phyloP scores from a whole-genome alignment of 768 basidiomycete species.

The Amanita muscaria region DNA sequence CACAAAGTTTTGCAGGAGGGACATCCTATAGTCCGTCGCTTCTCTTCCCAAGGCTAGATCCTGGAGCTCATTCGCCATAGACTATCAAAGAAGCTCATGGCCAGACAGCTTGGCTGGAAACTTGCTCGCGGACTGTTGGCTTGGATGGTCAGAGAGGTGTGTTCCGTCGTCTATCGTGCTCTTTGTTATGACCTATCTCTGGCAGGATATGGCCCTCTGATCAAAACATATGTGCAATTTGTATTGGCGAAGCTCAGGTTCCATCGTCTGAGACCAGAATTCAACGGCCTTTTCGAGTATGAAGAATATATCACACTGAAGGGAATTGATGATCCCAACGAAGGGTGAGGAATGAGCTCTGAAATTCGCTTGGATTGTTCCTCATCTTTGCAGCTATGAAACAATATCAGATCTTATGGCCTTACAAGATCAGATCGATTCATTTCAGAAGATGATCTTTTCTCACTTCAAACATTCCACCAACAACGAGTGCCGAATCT shows the following conservation, averaged over 20 bases:
- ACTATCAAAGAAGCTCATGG: slow-evolving; percentile 95
- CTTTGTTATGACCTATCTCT: too few species aligned
- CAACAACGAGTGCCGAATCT: slow-evolving; percentile 97
- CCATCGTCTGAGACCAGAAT: slow-evolving; percentile 91
- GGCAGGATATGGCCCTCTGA: slow-evolving; percentile 84
- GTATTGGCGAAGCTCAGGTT: slow-evolving; percentile 93
- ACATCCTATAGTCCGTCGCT: slow-evolving; percentile 68
- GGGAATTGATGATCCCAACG: slow-evolving; percentile 97
- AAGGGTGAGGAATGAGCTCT: slow-evolving; percentile 59
- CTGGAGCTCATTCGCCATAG: slow-evolving; percentile 31
- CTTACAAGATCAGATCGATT: slow-evolving; percentile 96
- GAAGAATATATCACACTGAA: slow-evolving; percentile 97
- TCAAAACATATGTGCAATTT: slow-evolving; percentile 94
- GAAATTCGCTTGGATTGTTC: background rate
- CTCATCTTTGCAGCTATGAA: slow-evolving; percentile 63
- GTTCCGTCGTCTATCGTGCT: slow-evolving; percentile 8
- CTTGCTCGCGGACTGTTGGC: slow-evolving; percentile 85
- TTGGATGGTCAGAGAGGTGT: slow-evolving; percentile 69
- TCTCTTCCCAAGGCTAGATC: background rate
- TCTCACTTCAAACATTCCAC: slow-evolving; percentile 84
- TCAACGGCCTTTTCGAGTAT: slow-evolving; percentile 98
- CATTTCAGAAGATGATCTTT: slow-evolving; percentile 97
- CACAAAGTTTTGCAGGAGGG: slow-evolving; percentile 98
- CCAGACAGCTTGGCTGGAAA: slow-evolving; percentile 97
- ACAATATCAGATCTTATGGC: slow-evolving; percentile 97